A percentile compares a stretch with the other conserved stretches of the same genome.
phyloP scores from a whole-genome alignment of 2,329 filamentous ascomycete species.

The Biscogniauxia marginata region DNA sequence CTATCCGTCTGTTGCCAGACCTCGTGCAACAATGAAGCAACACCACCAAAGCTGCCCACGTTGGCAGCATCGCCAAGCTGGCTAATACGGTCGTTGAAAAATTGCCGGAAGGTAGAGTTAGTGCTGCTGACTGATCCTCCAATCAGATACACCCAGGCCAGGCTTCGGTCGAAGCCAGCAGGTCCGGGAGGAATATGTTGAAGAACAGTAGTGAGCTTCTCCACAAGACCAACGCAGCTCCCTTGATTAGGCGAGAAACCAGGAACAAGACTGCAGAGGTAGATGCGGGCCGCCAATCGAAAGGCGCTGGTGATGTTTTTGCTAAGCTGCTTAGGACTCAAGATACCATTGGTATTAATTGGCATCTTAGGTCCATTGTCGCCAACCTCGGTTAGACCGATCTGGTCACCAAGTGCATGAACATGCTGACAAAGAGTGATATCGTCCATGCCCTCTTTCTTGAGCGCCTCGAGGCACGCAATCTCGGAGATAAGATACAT shows the following conservation, averaged over 20 bases:
- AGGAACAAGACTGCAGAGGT: constrained; percentile 92
- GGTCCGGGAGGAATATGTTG: constrained; percentile 79
- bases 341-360: constrained; percentile 68
- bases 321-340: constrained; percentile 79
- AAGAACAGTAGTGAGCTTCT: constrained; percentile 73
- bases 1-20: constrained; percentile 79
- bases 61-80: constrained; percentile 74
- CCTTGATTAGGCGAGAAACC: constrained; percentile 75
- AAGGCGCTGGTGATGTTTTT: constrained; percentile 89
- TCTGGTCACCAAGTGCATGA: constrained; percentile 80
- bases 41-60: constrained; percentile 82
- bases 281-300: constrained; percentile 89
- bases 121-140: constrained; percentile 76
- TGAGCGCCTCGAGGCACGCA: constrained; percentile 88
- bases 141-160: constrained; percentile 91
- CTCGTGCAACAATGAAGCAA: constrained; percentile 75
- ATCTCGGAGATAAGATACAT: constrained; percentile 99
- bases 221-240: constrained; percentile 73
- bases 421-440: constrained; percentile 87
- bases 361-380: constrained; percentile 58
- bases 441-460: constrained; percentile 78
- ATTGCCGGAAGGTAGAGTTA: constrained; percentile 70
- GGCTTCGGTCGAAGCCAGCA: constrained; percentile 81
- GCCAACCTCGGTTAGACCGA: constrained; percentile 73
- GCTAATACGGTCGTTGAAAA: constrained; percentile 73